Evolutionary conservation across 2,329 filamentous ascomycete species (phyloP).

Genomic region (Ophiostoma tasmaniense): DNA sequence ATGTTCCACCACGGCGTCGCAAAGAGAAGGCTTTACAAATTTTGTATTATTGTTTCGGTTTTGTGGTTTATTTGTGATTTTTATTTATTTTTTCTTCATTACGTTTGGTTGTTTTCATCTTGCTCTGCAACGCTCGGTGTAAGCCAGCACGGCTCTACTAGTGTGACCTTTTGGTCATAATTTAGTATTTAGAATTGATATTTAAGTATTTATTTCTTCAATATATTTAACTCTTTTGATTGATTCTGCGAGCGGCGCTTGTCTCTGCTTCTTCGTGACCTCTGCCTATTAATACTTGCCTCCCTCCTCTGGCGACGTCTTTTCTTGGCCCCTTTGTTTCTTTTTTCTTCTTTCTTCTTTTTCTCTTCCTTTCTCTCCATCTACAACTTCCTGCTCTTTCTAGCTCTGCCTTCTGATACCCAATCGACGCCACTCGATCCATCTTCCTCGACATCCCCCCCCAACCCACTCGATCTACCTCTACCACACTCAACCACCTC

Average conservation of each 20-base stretch:
- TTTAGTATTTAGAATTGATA: background rate
- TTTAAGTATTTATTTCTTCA: background rate
- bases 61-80: background rate
- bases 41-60: background rate
- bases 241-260: background rate
- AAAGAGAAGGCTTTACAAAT: background rate
- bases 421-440: background rate
- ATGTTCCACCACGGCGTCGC: constrained; percentile 2
- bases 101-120: background rate
- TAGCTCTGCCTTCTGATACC: constrained; percentile 6
- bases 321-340: background rate
- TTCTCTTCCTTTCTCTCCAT: background rate
- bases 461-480: background rate
- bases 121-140: background rate
- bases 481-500: background rate
- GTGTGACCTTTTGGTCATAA: background rate
- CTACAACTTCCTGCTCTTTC: background rate
- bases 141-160: constrained; percentile 4
- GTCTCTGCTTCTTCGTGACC: background rate
- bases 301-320: background rate
- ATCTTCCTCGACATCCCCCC: background rate
- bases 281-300: constrained; percentile 3
- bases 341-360: background rate
- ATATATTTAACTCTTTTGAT: background rate
- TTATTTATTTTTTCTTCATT: background rate